Evolutionary conservation across 164 flowering plant genomes (phyloP).

Genomic region (Brasenia schreberi): DNA sequence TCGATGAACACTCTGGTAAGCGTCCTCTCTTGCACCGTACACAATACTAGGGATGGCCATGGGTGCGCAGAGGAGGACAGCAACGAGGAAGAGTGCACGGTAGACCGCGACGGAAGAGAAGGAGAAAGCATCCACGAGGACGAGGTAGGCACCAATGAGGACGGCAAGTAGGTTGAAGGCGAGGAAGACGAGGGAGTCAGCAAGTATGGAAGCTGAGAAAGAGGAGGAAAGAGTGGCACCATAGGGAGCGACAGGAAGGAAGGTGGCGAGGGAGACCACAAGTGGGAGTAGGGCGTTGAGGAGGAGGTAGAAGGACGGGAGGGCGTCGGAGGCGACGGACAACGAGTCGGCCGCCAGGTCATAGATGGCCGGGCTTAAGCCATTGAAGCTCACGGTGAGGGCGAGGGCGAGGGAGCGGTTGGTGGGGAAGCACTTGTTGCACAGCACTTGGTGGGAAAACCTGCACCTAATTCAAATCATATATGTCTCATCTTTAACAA

Average conservation of each 20-base stretch:
- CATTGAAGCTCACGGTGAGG: slow-evolving; percentile 81
- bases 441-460: slow-evolving; percentile 67
- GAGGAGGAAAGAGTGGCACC: slow-evolving; percentile 26
- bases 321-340: slow-evolving; percentile 21
- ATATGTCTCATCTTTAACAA: too few species aligned
- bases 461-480: slow-evolving; percentile 19
- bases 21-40: slow-evolving; percentile 43
- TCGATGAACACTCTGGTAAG: slow-evolving; percentile 28
- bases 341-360: slow-evolving; percentile 54
- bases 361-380: slow-evolving; percentile 82
- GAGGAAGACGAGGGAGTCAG: slow-evolving; percentile 58
- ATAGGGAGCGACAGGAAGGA: slow-evolving; percentile 55
- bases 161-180: slow-evolving; percentile 51
- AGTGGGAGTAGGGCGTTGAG: slow-evolving; percentile 50
- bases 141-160: slow-evolving; percentile 68
- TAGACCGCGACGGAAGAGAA: slow-evolving; percentile 9
- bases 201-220: slow-evolving; percentile 20
- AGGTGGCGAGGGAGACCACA: slow-evolving; percentile 22
- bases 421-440: slow-evolving; percentile 54
- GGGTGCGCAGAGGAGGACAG: slow-evolving; percentile 55
- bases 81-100: slow-evolving; percentile 46
- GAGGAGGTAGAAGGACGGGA: slow-evolving; percentile 74
- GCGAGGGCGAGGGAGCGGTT: slow-evolving; percentile 64
- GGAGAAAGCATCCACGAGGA: slow-evolving; percentile 33
- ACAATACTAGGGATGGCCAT: slow-evolving; percentile 59